Evolutionary conservation across 176 grass and related monocot species (phyloP).

Genomic region (Elaeis guineensis): DNA sequence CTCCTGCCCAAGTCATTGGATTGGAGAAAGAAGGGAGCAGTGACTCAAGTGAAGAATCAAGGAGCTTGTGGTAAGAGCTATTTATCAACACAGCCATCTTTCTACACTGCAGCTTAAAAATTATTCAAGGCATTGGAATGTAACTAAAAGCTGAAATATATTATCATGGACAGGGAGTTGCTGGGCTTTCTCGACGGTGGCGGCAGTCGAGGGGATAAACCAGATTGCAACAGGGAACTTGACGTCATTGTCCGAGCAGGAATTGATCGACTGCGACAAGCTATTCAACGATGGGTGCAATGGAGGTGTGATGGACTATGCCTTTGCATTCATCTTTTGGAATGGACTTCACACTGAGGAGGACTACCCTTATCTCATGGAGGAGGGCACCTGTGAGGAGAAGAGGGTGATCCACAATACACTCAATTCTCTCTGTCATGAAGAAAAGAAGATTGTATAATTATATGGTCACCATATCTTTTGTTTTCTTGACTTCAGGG

Average conservation of each 20-base stretch:
- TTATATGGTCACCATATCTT: no score
- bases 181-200: conserved; percentile 84
- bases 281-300: conserved; percentile 43
- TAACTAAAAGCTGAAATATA: no score
- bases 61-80: conserved; percentile 48
- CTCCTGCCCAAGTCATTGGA: conserved; percentile 53
- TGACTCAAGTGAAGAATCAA: conserved; percentile 74
- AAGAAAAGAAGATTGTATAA: no score
- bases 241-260: conserved; percentile 69
- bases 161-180: conserved; percentile 44
- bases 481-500: conserved; percentile 22
- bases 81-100: not conserved
- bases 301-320: conserved; percentile 75
- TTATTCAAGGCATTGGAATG: no score
- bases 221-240: conserved; percentile 62
- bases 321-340: conserved; percentile 58
- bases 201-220: conserved; percentile 80
- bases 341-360: conserved; percentile 54
- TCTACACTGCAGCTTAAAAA: no score
- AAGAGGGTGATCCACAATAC: conserved; percentile 16
- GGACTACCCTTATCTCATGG: conserved; percentile 80
- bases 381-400: conserved; percentile 57
- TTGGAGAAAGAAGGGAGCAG: conserved; percentile 74
- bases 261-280: conserved; percentile 80
- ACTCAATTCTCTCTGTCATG: no score